A percentile compares a stretch with the other conserved stretches of the same genome.
These are phyloP conservation scores for Gastrolobium bilobum DNA, from an alignment of 306 rosid species.

Conservation along the genomic window DNA sequence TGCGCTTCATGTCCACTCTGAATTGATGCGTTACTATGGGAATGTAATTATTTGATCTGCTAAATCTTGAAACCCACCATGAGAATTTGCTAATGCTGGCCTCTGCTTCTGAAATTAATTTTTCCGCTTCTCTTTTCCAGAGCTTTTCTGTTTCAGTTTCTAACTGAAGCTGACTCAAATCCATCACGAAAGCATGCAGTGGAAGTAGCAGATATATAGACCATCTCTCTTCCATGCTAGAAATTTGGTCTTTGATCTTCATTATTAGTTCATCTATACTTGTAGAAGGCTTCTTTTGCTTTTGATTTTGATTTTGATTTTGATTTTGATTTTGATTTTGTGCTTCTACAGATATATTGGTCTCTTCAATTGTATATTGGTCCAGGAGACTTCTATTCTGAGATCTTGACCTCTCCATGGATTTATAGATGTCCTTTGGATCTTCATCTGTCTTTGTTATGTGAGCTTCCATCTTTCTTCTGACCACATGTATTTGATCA, in stretches of 20 bases:
- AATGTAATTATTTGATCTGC: neutral
- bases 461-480: neutral
- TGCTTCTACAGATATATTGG: neutral
- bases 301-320: neutral
- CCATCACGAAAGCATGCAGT: constrained; percentile 45
- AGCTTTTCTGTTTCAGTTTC: constrained; percentile 44
- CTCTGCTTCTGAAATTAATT: constrained; percentile 22
- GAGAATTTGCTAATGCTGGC: neutral
- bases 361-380: constrained; percentile 18
- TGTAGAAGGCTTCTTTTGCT: constrained; percentile 4
- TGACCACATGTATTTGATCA: neutral
- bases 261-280: constrained; percentile 5
- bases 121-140: constrained; percentile 47
- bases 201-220: constrained; percentile 37
- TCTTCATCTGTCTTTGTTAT: neutral
- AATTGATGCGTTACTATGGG: constrained; percentile 18
- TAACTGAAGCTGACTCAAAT: constrained; percentile 34
- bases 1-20: constrained; percentile 5
- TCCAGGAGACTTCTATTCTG: constrained; percentile 39
- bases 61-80: constrained; percentile 20
- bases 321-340: too few species aligned
- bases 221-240: constrained; percentile 42
- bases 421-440: constrained; percentile 20
- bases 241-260: neutral
- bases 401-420: constrained; percentile 44